Base-by-base conservation (phyloP, 2,329 filamentous ascomycete genomes). In the Arthrobotrys entomopaga region DNA sequence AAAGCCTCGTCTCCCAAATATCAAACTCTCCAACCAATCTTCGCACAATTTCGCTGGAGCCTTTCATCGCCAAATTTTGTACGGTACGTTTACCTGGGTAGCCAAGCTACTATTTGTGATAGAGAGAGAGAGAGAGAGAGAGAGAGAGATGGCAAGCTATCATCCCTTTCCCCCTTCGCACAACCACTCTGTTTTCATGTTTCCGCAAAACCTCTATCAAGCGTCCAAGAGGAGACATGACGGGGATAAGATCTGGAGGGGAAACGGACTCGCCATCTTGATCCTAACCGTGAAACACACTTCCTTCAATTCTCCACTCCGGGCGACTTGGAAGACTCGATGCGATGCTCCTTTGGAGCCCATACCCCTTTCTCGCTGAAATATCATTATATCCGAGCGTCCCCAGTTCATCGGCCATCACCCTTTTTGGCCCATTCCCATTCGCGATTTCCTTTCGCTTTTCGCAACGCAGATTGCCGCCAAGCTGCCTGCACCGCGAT, bases 391-490 rank as follows among this genome's bases (percentile, higher is more conserved):
- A 46, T 65, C 20, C 13, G 49, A 40, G 61, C 50, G 43, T 65
- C 26, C 40, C 24, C 50, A n/a, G 52, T 43, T 54, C 20, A 40
- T 43, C 49, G 42, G 42, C 42, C 42, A n/a, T 50, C 46, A 4
- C 13, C 42, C 42, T 2, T 15, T 46, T 19, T 46, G 13, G 13
- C 42, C 42, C 42, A n/a, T 46, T 46, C 13, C 13, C 42, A 5
- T 13, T 22, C 46, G 46, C 46, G 46, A n/a, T 56, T 42, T 56
- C 43, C 61, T 57, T 57, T 48, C 16, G 49, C 42, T 46, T 65
- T 52, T 54, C 16, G 60, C 24, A 40, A 54, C 50, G 60, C 42
- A 46, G 42, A 46, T 46, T 46, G 42, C 11, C 16, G 42, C 42
- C 42, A 46, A 46, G 11, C 42, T 46, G 42, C 42, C 16, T 19